Percentiles rank a stretch among this genome's conserved stretches.
Conservation (phyloP, 2,329 filamentous ascomycete genomes). For the Penicillium paneum region DNA sequence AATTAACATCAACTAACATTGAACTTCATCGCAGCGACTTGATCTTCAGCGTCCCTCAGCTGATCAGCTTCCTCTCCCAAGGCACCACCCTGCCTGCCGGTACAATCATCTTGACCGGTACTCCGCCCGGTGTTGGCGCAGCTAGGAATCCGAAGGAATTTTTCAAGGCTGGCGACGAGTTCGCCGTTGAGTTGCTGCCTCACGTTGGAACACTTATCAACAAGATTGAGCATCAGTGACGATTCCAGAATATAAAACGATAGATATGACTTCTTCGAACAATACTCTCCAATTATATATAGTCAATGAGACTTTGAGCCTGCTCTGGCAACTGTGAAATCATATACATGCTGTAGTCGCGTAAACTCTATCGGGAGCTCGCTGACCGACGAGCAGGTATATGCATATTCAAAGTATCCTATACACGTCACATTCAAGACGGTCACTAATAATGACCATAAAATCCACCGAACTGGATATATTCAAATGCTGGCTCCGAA, state of each 20-base stretch:
- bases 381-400: too few species aligned
- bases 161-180: conserved; percentile 47
- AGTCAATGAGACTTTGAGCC: too few species aligned
- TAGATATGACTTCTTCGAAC: neutral
- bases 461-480: neutral
- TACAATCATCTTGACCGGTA: conserved; percentile 46
- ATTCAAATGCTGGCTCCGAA: neutral
- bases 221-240: conserved; percentile 38
- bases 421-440: neutral
- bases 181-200: conserved; percentile 49
- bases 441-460: too few species aligned
- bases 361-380: neutral
- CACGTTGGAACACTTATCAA: conserved; percentile 50
- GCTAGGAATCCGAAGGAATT: conserved; percentile 43
- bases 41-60: conserved; percentile 52
- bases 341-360: neutral
- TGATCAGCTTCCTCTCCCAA: conserved; percentile 41
- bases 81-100: conserved; percentile 44
- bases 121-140: conserved; percentile 43
- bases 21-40: conserved; percentile 44
- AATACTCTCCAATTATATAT: neutral
- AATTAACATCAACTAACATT: conserved; percentile 8
- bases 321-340: too few species aligned
- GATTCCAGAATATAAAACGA: neutral
- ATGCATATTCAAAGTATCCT: neutral